phyloP scores from a whole-genome alignment of 805 yeast genomes.

The Brettanomyces naardenensis region DNA sequence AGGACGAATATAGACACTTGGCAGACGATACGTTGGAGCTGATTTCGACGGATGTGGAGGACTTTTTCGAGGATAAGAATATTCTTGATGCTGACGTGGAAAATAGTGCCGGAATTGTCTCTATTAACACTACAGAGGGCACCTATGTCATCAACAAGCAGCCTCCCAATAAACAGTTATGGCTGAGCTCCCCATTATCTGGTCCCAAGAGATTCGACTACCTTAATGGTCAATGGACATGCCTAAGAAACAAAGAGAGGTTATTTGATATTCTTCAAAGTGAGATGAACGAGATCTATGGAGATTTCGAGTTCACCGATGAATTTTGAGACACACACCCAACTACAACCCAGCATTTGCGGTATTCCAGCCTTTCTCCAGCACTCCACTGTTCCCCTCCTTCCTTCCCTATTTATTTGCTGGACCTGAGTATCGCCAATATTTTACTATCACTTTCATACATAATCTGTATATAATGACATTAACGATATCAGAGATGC shows the following conservation, averaged over 20 bases:
- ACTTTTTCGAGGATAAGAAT: constrained; percentile 42
- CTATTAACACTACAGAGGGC: constrained; percentile 66
- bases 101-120: constrained; percentile 73
- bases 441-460: no score
- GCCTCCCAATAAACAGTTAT: constrained; percentile 94
- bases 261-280: constrained; percentile 38
- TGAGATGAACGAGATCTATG: constrained; percentile 36
- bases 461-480: no score
- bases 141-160: constrained; percentile 92
- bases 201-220: constrained; percentile 88
- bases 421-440: no score
- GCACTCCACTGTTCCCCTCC: no score
- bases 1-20: constrained; percentile 49
- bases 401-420: no score
- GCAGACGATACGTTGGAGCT: constrained; percentile 67
- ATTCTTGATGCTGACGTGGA: constrained; percentile 60
- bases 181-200: constrained; percentile 89
- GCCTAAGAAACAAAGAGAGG: constrained; percentile 55
- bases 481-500: no score
- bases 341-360: no score
- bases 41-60: constrained; percentile 61
- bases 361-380: no score
- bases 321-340: constrained; percentile 1
- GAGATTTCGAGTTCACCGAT: constrained; percentile 15
- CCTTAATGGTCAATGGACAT: constrained; percentile 68